Base-by-base conservation (phyloP, 2,329 filamentous ascomycete species). In the Trichoderma sp. region DNA sequence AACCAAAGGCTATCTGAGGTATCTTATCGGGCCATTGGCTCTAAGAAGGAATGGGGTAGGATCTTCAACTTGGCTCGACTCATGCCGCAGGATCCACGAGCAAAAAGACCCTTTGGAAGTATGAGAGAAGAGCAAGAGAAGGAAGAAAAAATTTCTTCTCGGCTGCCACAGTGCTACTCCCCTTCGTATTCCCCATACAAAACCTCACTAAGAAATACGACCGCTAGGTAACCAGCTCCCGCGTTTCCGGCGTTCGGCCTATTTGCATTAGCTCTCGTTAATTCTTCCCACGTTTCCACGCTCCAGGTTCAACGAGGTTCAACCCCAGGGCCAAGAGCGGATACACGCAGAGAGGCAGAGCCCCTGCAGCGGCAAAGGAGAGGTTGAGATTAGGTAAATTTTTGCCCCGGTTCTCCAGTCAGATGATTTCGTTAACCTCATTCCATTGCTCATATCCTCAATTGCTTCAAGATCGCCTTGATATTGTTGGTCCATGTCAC, bases 321-420 rank as follows among this genome's bases (percentile, higher is more conserved):
- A 41, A 60, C 66, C 45, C 66, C 66, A 60, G 45, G 66, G 50
- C 21, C 66, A 59, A 59, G 29, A 56, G 71, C 71, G 64, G 62
- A 65, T 74, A 67, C 45, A 56, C 11, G 56, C 35, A 35, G 21
- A 64, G 21, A 21, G 18, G 16, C 41, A 21, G 18, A 38, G 38
- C 64, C 64, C 72, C 67, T 75, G 75, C 79, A 77, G 79, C 80
- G 77, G 59, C 69, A 53, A 63, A 67, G 71, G 81, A 78, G 79
- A 79, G 50, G 79, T 82, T 79, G 78, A 75, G 77, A 83, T 84
- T 84, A 84, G 79, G 82, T 84, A 84, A 84, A 82, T 82, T 77
- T 81, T 82, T 83, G 80, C 78, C 77, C 75, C 75, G 59, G 75
- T 77, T 82, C 81, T 81, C 82, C 82, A 84, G 81, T 83, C 81